Evolutionary conservation across 495 filamentous ascomycete species (phyloP).

Genomic region (Podospora australis): DNA sequence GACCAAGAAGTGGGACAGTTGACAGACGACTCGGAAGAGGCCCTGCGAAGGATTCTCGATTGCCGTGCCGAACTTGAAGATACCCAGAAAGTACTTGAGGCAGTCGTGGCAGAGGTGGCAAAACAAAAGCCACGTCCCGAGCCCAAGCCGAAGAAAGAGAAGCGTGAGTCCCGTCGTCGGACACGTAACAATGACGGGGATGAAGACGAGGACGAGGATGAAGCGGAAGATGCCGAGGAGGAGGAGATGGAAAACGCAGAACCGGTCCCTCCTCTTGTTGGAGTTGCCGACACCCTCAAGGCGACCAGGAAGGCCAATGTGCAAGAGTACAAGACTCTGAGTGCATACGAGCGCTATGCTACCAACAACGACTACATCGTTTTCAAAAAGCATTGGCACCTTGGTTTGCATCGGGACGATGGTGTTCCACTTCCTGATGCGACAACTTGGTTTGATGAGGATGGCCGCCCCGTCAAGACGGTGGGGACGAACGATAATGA

Average conservation of each 20-base stretch:
- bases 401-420: slow-evolving; percentile 60
- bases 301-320: slow-evolving; percentile 28
- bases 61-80: slow-evolving; percentile 42
- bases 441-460: slow-evolving; percentile 63
- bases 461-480: slow-evolving; percentile 37
- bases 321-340: slow-evolving; percentile 34
- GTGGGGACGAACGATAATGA: slow-evolving; percentile 30
- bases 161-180: slow-evolving; percentile 12
- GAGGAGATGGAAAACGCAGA: slow-evolving; percentile 17
- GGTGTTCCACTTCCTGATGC: slow-evolving; percentile 60
- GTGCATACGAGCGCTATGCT: slow-evolving; percentile 53
- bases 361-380: slow-evolving; percentile 69
- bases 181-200: slow-evolving; percentile 17
- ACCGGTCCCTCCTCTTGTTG: slow-evolving; percentile 14
- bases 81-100: slow-evolving; percentile 30
- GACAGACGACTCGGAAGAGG: slow-evolving; percentile 36
- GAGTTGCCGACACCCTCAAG: slow-evolving; percentile 31
- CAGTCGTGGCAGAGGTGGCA: slow-evolving; percentile 43
- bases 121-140: slow-evolving; percentile 31
- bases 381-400: slow-evolving; percentile 73
- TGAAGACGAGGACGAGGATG: slow-evolving; percentile 29
- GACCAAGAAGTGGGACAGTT: slow-evolving; percentile 32
- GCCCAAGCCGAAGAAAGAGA: slow-evolving; percentile 13
- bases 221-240: slow-evolving; percentile 18
- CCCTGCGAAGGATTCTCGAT: slow-evolving; percentile 41